These are phyloP conservation scores for Candida saitoana DNA, from an alignment of 805 yeast genomes.

Conservation along the genomic window DNA sequence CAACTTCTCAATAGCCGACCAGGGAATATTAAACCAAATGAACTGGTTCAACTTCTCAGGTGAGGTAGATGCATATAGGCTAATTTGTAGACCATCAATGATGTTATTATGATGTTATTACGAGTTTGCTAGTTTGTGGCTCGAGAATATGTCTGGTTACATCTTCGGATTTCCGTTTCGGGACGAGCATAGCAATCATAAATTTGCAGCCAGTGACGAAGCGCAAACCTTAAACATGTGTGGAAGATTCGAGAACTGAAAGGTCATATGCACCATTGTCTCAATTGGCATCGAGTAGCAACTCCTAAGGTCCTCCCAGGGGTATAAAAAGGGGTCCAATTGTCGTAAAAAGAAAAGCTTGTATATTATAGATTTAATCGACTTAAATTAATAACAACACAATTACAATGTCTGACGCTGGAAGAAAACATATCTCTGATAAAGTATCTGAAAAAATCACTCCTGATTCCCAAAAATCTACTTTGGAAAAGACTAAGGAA, in stretches of 20 bases:
- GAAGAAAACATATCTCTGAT: slow-evolving; percentile 73
- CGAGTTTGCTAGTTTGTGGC: neutral
- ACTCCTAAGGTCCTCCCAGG: neutral
- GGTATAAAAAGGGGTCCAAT: neutral
- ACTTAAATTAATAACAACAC: too few species aligned
- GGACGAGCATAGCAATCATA: slow-evolving; percentile 1
- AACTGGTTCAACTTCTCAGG: too few species aligned
- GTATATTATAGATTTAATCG: neutral
- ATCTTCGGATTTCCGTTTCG: neutral
- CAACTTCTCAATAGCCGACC: neutral
- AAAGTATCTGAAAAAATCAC: slow-evolving; percentile 62
- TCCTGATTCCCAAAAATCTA: slow-evolving; percentile 68
- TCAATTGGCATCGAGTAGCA: neutral
- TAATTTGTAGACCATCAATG: too few species aligned
- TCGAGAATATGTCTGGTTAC: neutral
- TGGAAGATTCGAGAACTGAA: neutral
- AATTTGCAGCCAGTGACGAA: neutral
- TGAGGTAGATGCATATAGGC: too few species aligned
- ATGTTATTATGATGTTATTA: too few species aligned
- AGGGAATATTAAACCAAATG: too few species aligned
- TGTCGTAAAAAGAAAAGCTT: neutral
- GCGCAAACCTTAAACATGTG: neutral
- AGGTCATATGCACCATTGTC: neutral
- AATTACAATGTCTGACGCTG: slow-evolving; percentile 40
- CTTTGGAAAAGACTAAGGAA: slow-evolving; percentile 68